Base-by-base conservation (phyloP, 345 rosid genomes). In the Draba incana region DNA sequence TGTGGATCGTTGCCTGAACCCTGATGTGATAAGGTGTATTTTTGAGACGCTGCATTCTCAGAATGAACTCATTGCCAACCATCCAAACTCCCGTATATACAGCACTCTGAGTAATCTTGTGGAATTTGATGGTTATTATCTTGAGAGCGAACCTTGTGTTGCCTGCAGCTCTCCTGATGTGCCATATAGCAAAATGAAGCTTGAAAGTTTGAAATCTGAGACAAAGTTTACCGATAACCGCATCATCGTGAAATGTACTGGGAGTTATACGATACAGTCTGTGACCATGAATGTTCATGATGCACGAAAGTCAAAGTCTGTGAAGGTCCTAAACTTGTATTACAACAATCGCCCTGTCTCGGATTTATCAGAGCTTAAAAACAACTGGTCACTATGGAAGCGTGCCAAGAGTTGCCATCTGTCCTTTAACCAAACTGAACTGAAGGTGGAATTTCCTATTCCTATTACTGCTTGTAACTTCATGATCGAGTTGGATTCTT, bases 91-190 rank as follows among this genome's bases (percentile, higher is more conserved):
- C 51, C 93, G 96, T 69, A 88, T 94, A 65, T 94, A 94, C 76
- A 94, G 82, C 72, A 88, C 98, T 55, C 81, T 91, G 81, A 84
- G 95, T 75, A 84, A 95, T 74, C 86, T 94, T 51, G 97, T 94
- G 75, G 99, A 91, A 67, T 94, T 94, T 74, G 99, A 91, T 80
- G 99, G 99, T 64, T 94, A 94, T 79, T 94, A 91, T 83, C 97
- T 94, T 59, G 99, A 94, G 84, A 94, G 96, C 57, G 99, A 94
- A 70, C 99, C 99, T 13, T 94, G 99, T 83, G 99, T 94, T 63
- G 85, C 98, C 61, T 94, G 99, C 84, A 94, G 99, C 78, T 86
- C 99, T 66, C 99, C 99, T 16, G 99, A 94, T 83, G 98, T 94
- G 42, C 99, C 97, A 13, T 94, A 91, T 49, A 83, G 95, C 84